Evolutionary conservation across 2,329 filamentous ascomycete genomes (phyloP), one percentile per base, ranked within the genome.

Genomic region (Epichloe aotearoae): DNA sequence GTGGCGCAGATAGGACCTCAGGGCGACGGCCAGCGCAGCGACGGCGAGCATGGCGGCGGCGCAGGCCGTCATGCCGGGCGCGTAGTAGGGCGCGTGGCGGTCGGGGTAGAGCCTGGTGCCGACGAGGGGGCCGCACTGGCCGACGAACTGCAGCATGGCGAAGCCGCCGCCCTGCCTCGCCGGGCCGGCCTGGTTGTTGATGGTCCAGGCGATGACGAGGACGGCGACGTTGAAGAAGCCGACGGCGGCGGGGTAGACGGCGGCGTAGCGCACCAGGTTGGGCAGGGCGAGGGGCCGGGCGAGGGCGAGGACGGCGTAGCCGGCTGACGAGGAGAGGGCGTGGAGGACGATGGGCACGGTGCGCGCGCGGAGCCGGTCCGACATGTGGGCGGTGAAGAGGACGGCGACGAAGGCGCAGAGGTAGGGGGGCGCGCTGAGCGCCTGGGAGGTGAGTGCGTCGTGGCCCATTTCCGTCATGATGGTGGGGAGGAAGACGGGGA

Each of bases 161-260:
- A 95, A 86, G 1, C 84, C 87, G 1, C 80, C 80, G 0, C 87
- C 87, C 57, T 86, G 84, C 6, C 80, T 78, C 48, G 77, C 79
- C 54, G 83, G 79, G 12, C 73, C 80, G 49, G 76, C 69, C 62
- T 93, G 86, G 65, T 95, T 95, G 62, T 95, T 94, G 61, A 95
- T 79, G 37, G 79, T 87, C 89, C 89, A 95, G 2, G 87, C 84
- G 51, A 95, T 86, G 57, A 90, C 84, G 34, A 95, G 75, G 0
- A 88, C 88, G 52, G 95, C 85, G 19, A 88, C 84, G 53, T 79
- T 82, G 72, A 95, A 91, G 67, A 95, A 93, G 4, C 89, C 89
- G 1, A 81, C 71, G 2, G 83, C 78, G 2, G 89, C 88, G 0
- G 87, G 88, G 63, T 84, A 95, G 7, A 95, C 75, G 51, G 82